Percentiles rank a stretch among this genome's conserved stretches.
Conservation (phyloP, 75 land plant species). For the Pinus tabuliformis region DNA sequence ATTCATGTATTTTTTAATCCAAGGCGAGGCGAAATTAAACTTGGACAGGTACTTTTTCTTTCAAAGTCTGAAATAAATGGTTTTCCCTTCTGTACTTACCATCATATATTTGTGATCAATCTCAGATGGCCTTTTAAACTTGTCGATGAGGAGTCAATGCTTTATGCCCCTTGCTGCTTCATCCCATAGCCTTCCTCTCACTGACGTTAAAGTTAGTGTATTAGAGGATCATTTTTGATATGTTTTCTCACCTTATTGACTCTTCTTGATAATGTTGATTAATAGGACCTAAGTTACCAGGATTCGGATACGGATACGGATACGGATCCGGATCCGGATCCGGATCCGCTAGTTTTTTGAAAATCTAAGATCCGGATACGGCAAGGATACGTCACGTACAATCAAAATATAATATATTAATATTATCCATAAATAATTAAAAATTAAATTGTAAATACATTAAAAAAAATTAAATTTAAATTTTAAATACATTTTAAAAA, state of each 20-base stretch:
- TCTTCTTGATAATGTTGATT: not conserved
- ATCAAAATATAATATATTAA: no score
- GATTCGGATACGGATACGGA: no score
- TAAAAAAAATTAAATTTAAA: no score
- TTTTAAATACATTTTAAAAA: no score
- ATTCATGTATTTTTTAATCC: constrained; percentile 98
- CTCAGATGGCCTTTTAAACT: not conserved
- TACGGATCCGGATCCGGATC: no score
- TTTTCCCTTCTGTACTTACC: not conserved
- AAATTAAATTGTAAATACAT: no score
- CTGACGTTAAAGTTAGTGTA: no score
- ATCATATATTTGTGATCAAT: not conserved
- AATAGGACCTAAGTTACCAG: no score
- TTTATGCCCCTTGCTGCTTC: not conserved
- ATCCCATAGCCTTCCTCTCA: not conserved
- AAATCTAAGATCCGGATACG: no score
- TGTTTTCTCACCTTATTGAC: not conserved
- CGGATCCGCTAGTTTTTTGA: no score
- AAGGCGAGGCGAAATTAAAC: constrained; percentile 92
- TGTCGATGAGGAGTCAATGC: not conserved
- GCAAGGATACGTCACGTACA: no score
- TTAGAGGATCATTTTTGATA: not conserved
- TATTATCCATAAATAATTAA: no score
- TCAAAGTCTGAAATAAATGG: not conserved
- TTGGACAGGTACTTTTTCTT: constrained; percentile 79